Base-by-base conservation (phyloP, 805 yeast genomes). In the Ogataea angusta region DNA sequence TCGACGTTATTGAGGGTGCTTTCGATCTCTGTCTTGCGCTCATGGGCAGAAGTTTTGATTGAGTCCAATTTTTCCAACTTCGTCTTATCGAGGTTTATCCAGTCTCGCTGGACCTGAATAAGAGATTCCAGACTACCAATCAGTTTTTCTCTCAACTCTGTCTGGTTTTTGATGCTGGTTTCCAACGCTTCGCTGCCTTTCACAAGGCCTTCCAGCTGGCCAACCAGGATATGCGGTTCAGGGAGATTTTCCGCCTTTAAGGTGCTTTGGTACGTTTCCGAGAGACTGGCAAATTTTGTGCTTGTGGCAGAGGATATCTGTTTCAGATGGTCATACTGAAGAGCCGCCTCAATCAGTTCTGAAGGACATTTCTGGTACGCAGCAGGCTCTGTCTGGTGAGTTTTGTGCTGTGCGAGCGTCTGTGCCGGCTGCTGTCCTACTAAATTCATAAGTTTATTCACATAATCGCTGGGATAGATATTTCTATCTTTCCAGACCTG, bases 401-500 rank as follows among this genome's bases (percentile, higher is more conserved):
- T 41, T 21, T 30, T 42, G 4, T 33, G 13, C 38, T 18, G 34
- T 2, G 38, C 12, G 10, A 8, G 18, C 5, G 21, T 29, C 7
- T 27, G 34, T 7, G 12, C 14, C 10, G 43, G 30, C 4, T 23
- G 17, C 10, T 22, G 22, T n/a, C 43, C 43, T 13, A 40, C n/a
- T 4, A 26, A 8, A 8, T 12, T 18, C 10, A 41, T 40, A 25
- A 59, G 46, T 10, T 36, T 40, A 3, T 46, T 47, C 13, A 59
- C 52, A 32, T 51, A 46, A 4, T 42, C 28, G 2, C 42, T 42
- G 10, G 60, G 50, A 48, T 75, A 79, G 1, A 81, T 70, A 12
- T 54, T 54, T 36, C 87, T 59, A 30, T 78, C 77, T 37, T 66
- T 68, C 83, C 86, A 78, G 10, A 81, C 81, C 34, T 64, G 68